These are phyloP conservation scores for Talaromyces rugulosus DNA, from an alignment of 2,329 filamentous ascomycete genomes.

Conservation along the genomic window DNA sequence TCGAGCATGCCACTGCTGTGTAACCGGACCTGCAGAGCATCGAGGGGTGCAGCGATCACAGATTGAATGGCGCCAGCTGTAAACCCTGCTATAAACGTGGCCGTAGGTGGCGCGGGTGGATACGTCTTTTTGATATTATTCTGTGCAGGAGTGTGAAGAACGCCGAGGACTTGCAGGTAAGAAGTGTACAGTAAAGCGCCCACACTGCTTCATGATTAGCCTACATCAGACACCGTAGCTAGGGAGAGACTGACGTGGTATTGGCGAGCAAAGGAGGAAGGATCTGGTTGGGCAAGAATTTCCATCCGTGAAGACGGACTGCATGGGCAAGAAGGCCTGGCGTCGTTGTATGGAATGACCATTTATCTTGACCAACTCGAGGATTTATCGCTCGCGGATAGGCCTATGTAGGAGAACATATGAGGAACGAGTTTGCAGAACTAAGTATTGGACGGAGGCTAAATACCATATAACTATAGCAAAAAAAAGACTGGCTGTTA, in stretches of 20 bases:
- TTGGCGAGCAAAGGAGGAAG: conserved; percentile 61
- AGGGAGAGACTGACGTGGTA: conserved; percentile 43
- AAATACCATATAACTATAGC: conserved; percentile 49
- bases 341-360: conserved; percentile 60
- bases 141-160: conserved; percentile 55
- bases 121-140: conserved; percentile 56
- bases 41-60: conserved; percentile 59
- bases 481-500: background rate
- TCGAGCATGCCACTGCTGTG: conserved; percentile 56
- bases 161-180: conserved; percentile 58
- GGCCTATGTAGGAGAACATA: conserved; percentile 38
- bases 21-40: conserved; percentile 60
- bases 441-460: background rate
- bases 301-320: conserved; percentile 59
- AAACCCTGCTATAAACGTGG: conserved; percentile 58
- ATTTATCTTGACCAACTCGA: conserved; percentile 40
- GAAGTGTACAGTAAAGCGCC: conserved; percentile 61
- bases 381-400: conserved; percentile 63
- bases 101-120: conserved; percentile 51
- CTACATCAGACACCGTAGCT: background rate
- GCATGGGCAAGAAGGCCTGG: conserved; percentile 60
- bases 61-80: conserved; percentile 58
- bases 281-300: conserved; percentile 61
- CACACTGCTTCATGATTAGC: conserved; percentile 36
- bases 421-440: conserved; percentile 6